Conservation (phyloP, 192 early-diverging fungal species). For the Backusella australiensis region DNA sequence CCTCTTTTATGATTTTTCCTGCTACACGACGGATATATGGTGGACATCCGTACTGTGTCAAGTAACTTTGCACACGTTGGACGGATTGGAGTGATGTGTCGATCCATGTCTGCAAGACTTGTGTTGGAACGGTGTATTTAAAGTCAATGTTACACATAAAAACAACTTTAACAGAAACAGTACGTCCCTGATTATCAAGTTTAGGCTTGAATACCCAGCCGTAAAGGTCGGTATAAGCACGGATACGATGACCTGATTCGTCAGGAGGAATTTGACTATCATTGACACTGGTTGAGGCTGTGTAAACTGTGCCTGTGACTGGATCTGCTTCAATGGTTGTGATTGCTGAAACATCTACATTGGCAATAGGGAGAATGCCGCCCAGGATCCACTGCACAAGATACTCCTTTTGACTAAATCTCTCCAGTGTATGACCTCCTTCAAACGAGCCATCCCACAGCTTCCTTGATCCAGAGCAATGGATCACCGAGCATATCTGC, state of each 20-base stretch:
- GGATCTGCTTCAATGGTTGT: slow-evolving; percentile 51
- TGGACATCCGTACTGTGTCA: slow-evolving; percentile 48
- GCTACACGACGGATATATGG: slow-evolving; percentile 51
- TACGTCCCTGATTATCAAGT: slow-evolving; percentile 40
- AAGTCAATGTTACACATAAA: slow-evolving; percentile 44
- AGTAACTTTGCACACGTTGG: slow-evolving; percentile 38
- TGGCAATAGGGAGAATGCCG: slow-evolving; percentile 11
- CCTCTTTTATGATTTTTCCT: slow-evolving; percentile 41
- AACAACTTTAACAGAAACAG: slow-evolving; percentile 36
- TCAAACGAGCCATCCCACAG: slow-evolving; percentile 55
- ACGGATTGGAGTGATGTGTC: slow-evolving; percentile 33
- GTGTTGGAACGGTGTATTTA: slow-evolving; percentile 36
- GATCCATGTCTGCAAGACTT: slow-evolving; percentile 33
- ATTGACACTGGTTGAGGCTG: slow-evolving; percentile 44
- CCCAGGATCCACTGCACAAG: slow-evolving; percentile 34
- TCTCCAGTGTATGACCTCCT: slow-evolving; percentile 42
- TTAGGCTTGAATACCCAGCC: slow-evolving; percentile 51
- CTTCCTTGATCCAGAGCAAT: slow-evolving; percentile 45
- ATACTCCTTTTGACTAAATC: slow-evolving; percentile 50
- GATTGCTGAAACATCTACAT: slow-evolving; percentile 43
- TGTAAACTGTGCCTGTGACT: slow-evolving; percentile 39
- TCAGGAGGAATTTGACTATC: slow-evolving; percentile 47
- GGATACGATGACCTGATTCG: slow-evolving; percentile 37
- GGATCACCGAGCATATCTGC: slow-evolving; percentile 49
- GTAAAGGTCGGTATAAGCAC: slow-evolving; percentile 39